Percentiles rank a stretch among this genome's conserved stretches.
phyloP scores from a whole-genome alignment of 2,329 filamentous ascomycete species.

The Ophiocordyceps australis region DNA sequence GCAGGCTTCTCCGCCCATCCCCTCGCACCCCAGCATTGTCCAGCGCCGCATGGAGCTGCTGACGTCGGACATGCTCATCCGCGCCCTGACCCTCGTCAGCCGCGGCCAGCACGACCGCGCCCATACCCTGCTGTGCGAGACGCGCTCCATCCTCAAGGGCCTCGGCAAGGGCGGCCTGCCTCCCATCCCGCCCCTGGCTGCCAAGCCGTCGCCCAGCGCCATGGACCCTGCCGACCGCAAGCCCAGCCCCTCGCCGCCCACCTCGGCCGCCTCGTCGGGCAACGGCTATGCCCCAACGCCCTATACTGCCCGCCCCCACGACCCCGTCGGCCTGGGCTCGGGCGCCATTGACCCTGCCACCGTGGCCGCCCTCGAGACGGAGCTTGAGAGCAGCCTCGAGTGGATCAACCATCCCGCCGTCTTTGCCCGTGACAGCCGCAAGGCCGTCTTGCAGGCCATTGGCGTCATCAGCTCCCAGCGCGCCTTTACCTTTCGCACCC shows the following conservation, averaged over 20 bases:
- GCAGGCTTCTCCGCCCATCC: constrained; percentile 60
- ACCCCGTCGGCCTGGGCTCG: constrained; percentile 39
- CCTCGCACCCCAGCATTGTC: constrained; percentile 85
- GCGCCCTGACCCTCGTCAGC: constrained; percentile 78
- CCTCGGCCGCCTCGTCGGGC: constrained; percentile 24
- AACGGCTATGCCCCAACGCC: constrained; percentile 18
- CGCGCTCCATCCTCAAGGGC: constrained; percentile 85
- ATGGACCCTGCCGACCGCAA: constrained; percentile 30
- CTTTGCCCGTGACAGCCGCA: constrained; percentile 83
- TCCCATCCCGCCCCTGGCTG: constrained; percentile 52
- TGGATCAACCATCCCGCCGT: constrained; percentile 97
- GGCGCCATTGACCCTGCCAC: constrained; percentile 75
- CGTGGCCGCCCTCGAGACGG: constrained; percentile 74
- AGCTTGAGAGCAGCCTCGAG: constrained; percentile 78
- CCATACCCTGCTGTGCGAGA: constrained; percentile 82
- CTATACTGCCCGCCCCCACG: constrained; percentile 29
- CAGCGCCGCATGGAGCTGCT: constrained; percentile 94
- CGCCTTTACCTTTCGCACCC: constrained; percentile 81
- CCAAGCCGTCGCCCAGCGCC: constrained; percentile 23
- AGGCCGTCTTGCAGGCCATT: constrained; percentile 90
- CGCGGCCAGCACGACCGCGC: constrained; percentile 87
- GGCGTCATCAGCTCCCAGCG: constrained; percentile 91
- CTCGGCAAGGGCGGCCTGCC: constrained; percentile 89
- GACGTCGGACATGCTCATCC: constrained; percentile 93
- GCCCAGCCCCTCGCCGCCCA: constrained; percentile 34